phyloP scores from a whole-genome alignment of 768 basidiomycete species.

The Bullera alba region DNA sequence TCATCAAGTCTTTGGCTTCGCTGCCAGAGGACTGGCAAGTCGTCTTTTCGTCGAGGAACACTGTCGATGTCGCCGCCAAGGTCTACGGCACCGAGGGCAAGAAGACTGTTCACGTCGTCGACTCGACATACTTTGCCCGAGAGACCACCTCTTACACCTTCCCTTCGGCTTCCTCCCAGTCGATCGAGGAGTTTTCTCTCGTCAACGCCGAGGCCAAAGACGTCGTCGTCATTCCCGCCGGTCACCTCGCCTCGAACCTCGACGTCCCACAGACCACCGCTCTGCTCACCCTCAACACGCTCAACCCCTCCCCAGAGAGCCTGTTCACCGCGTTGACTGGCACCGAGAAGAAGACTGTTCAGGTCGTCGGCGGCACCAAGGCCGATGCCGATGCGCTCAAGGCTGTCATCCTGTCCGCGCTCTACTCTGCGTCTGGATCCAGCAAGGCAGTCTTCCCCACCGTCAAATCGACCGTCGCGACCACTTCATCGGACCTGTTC shows the following conservation, averaged over 20 bases:
- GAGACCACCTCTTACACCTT: conserved; percentile 60
- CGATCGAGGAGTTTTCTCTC: conserved; percentile 41
- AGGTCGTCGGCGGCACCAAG: conserved; percentile 27
- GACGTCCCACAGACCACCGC: conserved; percentile 9
- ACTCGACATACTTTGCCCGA: conserved; percentile 71
- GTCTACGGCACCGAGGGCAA: conserved; percentile 57
- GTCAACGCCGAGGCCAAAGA: conserved; percentile 22
- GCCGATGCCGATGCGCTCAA: conserved; percentile 32
- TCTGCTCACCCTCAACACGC: conserved; percentile 20
- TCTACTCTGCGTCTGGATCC: conserved; percentile 37
- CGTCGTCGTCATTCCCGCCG: conserved; percentile 30
- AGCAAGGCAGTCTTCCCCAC: conserved; percentile 23
- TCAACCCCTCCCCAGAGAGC: conserved; percentile 26
- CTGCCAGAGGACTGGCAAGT: conserved; percentile 50
- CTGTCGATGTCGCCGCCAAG: conserved; percentile 66
- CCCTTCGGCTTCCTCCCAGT: conserved; percentile 48
- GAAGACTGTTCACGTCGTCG: conserved; percentile 80
- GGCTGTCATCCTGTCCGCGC: conserved; percentile 29
- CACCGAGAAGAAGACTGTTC: conserved; percentile 18
- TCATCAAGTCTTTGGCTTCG: conserved; percentile 23
- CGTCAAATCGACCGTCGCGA: conserved; percentile 29
- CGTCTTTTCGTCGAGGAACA: conserved; percentile 75
- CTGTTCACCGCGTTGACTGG: conserved; percentile 24
- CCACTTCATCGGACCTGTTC: conserved; percentile 8
- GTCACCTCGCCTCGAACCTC: conserved; percentile 18